phyloP scores from a whole-genome alignment of 192 early-diverging fungal genomes.

The Entomortierella beljakovae region DNA sequence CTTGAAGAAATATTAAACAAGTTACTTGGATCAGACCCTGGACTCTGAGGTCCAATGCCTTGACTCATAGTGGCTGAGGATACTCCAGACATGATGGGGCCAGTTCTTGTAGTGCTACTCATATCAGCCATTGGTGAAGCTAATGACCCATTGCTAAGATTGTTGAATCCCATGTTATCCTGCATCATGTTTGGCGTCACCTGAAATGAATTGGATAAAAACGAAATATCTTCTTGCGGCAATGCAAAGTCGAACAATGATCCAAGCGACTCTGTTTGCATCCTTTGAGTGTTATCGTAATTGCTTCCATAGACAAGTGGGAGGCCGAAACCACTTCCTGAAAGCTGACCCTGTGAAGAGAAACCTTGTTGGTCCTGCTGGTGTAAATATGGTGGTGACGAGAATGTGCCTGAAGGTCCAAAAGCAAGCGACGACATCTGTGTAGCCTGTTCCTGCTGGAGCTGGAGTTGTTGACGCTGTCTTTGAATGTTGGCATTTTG shows the following conservation, averaged over 20 bases:
- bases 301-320: constrained; percentile 49
- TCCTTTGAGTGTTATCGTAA: constrained; percentile 24
- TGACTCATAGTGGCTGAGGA: constrained; percentile 7
- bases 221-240: constrained; percentile 38
- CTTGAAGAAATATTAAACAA: constrained; percentile 41
- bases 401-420: constrained; percentile 23
- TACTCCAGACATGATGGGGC: constrained; percentile 7
- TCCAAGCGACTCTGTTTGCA: constrained; percentile 38
- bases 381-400: constrained; percentile 11
- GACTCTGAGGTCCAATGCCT: constrained; percentile 14
- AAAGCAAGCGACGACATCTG: constrained; percentile 41
- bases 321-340: constrained; percentile 12
- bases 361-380: constrained; percentile 5
- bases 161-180: constrained; percentile 11
- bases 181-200: constrained; percentile 47
- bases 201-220: constrained; percentile 47
- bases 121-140: not conserved
- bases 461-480: constrained; percentile 30
- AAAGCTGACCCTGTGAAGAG: not conserved
- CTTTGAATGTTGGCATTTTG: constrained; percentile 47
- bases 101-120: not conserved
- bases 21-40: constrained; percentile 16
- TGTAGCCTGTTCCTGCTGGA: constrained; percentile 36
- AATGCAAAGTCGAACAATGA: constrained; percentile 49
- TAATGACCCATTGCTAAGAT: not conserved